Conservation (phyloP, 345 rosid species). For the Boechera retrofracta region DNA sequence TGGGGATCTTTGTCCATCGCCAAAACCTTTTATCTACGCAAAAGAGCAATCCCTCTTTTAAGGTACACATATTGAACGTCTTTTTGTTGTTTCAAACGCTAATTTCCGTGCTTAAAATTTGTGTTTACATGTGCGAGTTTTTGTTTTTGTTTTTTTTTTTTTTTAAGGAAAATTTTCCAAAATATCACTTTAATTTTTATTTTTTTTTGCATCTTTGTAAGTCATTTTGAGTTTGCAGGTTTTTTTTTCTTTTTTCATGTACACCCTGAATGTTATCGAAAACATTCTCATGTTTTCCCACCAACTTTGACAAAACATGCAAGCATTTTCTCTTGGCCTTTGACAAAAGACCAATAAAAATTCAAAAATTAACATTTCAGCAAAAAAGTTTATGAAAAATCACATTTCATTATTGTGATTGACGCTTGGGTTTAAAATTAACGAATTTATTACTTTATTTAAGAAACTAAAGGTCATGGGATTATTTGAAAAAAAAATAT, state of each 20-base stretch:
- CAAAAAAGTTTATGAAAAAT: no score
- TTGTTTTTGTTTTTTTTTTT: no score
- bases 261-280: no score
- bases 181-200: no score
- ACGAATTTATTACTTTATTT: not conserved
- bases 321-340: not conserved
- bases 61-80: constrained; percentile 27
- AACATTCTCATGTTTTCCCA: no score
- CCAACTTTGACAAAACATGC: not conserved
- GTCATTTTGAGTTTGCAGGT: no score
- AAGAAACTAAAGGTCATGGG: not conserved
- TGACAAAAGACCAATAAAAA: not conserved
- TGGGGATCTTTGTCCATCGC: constrained; percentile 56
- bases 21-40: constrained; percentile 19
- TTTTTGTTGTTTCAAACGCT: constrained; percentile 6
- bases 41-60: not conserved
- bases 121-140: not conserved
- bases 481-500: not conserved
- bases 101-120: not conserved
- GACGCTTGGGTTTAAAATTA: no score
- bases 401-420: not conserved
- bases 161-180: no score
- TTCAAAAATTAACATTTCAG: no score
- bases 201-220: no score
- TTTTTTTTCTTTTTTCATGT: no score